Base-by-base conservation (phyloP, 2,329 filamentous ascomycete species). In the Cercospora berteroae region DNA sequence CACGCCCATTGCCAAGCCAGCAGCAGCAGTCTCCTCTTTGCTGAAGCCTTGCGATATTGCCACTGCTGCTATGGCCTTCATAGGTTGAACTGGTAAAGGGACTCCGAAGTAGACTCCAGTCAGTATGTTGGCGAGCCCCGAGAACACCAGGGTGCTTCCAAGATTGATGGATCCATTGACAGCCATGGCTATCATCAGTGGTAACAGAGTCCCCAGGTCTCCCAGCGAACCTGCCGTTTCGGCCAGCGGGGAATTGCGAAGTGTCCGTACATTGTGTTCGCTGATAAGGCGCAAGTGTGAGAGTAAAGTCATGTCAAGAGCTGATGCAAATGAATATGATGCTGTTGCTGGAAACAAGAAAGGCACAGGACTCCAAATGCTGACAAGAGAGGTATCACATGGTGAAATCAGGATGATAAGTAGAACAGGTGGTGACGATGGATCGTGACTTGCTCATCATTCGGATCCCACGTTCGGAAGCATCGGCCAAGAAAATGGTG, bases 201-300 rank as follows among this genome's bases (percentile, higher is more conserved):
- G 94, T 10, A 97, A 86, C 31, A 97, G 86, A 2, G 94, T 97
- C 70, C 94, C 94, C 50, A 97, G 85, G 77, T 97, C 94, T 70
- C 94, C 94, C 2, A 93, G 85, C 0, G 94, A 91, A 61, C 94
- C 94, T 1, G 94, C 96, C 63, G 98, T 87, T 81, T 98, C 94
- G 59, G 90, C 80, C 16, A 90, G 80, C 69, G 88, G 87, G 60
- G 85, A 83, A 23, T 76, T 77, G 68, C 80, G 83, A 67, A 90
- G 80, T 12, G 85, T 88, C 25, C 80, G 76, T 69, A 87, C 75
- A 80, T 90, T 90, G 73, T 88, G 77, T 33, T 70, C 42, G 23
- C 70, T 70, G 56, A 77, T 68, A 25, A 70, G 68, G 33, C 70
- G 72, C 27, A 79, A 69, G 33, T 75, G 71, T 18, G 71, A 56